Conservation (phyloP, 768 basidiomycete species). For the Auricularia cornea region DNA sequence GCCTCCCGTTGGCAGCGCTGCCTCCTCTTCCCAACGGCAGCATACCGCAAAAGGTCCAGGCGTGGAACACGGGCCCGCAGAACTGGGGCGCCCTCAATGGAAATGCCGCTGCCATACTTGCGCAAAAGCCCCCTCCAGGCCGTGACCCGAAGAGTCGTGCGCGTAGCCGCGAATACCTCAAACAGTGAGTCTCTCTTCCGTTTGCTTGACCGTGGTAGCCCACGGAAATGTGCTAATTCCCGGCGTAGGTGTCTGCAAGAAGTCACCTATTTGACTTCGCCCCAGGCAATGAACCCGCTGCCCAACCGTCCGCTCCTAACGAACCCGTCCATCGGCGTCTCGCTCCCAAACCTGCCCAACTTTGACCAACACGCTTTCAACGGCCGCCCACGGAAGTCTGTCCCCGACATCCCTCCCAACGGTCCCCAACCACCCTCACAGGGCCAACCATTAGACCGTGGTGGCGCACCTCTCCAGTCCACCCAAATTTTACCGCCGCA, state of each 20-base stretch:
- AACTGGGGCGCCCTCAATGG: constrained; percentile 27
- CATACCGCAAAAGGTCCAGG: constrained; percentile 31
- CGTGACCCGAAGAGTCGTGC: constrained; percentile 95
- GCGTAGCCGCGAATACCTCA: constrained; percentile 91
- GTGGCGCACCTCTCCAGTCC: neutral
- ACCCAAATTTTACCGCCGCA: neutral
- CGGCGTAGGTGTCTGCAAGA: constrained; percentile 88
- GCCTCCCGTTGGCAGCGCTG: constrained; percentile 29
- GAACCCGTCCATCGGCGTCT: constrained; percentile 53
- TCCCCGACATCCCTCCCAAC: constrained; percentile 52
- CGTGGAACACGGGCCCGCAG: constrained; percentile 29
- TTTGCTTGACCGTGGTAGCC: constrained; percentile 8
- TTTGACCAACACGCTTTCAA: constrained; percentile 71
- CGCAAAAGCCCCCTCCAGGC: constrained; percentile 62
- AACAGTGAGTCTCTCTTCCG: constrained; percentile 57
- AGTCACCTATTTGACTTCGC: constrained; percentile 93
- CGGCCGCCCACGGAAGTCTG: constrained; percentile 70
- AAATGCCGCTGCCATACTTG: constrained; percentile 37
- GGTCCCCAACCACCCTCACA: neutral
- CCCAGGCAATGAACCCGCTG: constrained; percentile 94
- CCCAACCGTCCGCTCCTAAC: constrained; percentile 75
- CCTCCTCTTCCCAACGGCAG: constrained; percentile 45
- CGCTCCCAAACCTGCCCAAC: constrained; percentile 61
- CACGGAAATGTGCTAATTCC: neutral
- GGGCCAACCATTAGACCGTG: neutral